A percentile compares a stretch with the other conserved stretches of the same genome.
These are phyloP conservation scores for Phallus indusiatus DNA, from an alignment of 768 basidiomycete genomes.

Conservation along the genomic window DNA sequence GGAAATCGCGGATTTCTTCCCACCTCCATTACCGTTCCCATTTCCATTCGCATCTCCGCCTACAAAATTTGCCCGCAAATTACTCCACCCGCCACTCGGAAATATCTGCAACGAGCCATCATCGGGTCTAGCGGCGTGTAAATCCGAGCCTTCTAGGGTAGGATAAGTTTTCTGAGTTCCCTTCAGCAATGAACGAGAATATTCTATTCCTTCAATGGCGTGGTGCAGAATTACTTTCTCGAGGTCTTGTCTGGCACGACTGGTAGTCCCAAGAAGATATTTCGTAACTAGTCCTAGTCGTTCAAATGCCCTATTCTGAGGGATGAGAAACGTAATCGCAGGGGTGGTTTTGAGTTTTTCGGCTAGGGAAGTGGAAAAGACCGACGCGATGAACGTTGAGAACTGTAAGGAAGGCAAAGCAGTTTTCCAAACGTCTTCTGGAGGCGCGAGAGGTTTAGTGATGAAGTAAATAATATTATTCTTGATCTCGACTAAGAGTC, in stretches of 20 bases:
- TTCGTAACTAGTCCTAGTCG: constrained; percentile 81
- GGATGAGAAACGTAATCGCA: constrained; percentile 75
- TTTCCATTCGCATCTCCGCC: constrained; percentile 22
- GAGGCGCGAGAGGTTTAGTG: constrained; percentile 74
- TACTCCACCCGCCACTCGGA: constrained; percentile 72
- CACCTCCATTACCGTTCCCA: constrained; percentile 17
- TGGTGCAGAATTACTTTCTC: constrained; percentile 85
- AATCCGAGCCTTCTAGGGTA: constrained; percentile 78
- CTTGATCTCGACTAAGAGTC: constrained; percentile 51
- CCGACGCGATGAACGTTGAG: constrained; percentile 83
- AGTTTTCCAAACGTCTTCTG: constrained; percentile 69
- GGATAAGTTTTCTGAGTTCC: constrained; percentile 65
- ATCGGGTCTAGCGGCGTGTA: constrained; percentile 55
- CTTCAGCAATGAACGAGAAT: constrained; percentile 48
- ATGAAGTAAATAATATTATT: constrained; percentile 85
- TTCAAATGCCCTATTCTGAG: constrained; percentile 83
- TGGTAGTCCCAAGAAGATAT: constrained; percentile 68
- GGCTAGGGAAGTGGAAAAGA: constrained; percentile 80
- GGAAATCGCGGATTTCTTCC: background rate
- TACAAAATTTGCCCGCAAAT: constrained; percentile 50
- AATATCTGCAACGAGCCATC: constrained; percentile 38
- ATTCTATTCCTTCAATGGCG: constrained; percentile 65
- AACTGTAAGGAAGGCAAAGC: constrained; percentile 76
- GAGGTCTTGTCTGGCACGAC: constrained; percentile 59
- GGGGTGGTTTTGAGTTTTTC: constrained; percentile 55